Base-by-base conservation (phyloP, 768 basidiomycete genomes). In the Lentinula sp. region DNA sequence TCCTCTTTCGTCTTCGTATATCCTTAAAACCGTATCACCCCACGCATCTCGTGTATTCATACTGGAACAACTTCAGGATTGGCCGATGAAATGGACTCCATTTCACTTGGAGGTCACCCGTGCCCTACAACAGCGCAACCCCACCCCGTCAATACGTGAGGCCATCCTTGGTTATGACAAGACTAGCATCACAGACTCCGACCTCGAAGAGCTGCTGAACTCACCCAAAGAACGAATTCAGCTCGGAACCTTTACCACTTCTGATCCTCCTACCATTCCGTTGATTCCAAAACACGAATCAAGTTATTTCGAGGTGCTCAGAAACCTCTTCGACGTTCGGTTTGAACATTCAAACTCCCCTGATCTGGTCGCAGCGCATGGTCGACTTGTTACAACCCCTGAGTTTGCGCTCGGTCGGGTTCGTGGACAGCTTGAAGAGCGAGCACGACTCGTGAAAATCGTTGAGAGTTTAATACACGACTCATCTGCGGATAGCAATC, bases 381-480 rank as follows among this genome's bases (percentile, higher is more conserved):
- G 85, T n/a, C 68, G 72, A 35, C 65, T 77, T 34, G 84, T 86
- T 11, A 88, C 88, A 15, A 81, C 76, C 5, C 88, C 89, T 4
- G 85, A 89, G 65, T 89, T 84, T 66, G 88, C 88, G 0, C 77
- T 91, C 40, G 89, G 89, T n/a, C 82, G 86, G 45, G 79, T 86
- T 57, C 82, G 86, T 23, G 84, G 84, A 13, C 76, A 85, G 62
- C 66, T 82, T 45, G 81, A 82, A 46, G 78, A 81, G 66, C 80
- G 85, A 18, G 76, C 73, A 34, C 73, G 78, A 64, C 80, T 90
- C 28, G 67, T 79, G 35, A 69, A 71, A 1, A 75, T 79, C 42
- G 78, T 87, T 35, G 78, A 78, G 63, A 72, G 74, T 39, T 69
- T 85, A 43, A 68, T 89, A 63, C 71, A 71, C 16, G 70, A 75